phyloP scores from a whole-genome alignment of 495 filamentous ascomycete species.

The Xylaria venustula region DNA sequence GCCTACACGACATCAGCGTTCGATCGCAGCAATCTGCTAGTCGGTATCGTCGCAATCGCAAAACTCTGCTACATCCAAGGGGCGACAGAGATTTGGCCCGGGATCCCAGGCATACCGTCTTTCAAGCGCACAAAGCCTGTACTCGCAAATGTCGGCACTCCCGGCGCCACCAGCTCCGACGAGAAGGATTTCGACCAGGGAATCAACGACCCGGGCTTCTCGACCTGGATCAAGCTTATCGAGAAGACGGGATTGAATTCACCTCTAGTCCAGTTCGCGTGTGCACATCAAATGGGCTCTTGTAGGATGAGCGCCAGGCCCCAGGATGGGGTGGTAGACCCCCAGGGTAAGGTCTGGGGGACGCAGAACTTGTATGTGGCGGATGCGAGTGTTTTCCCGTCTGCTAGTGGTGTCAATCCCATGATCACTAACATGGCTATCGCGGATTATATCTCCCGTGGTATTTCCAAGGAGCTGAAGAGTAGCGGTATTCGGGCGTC shows the following conservation, averaged over 20 bases:
- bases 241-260: conserved; percentile 47
- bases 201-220: conserved; percentile 65
- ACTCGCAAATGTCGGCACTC: conserved; percentile 6
- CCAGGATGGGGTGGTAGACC: conserved; percentile 69
- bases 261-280: conserved; percentile 45
- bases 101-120: conserved; percentile 56
- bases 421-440: conserved; percentile 94
- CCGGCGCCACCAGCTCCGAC: conserved; percentile 15
- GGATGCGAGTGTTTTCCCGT: conserved; percentile 88
- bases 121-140: conserved; percentile 57
- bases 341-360: conserved; percentile 74
- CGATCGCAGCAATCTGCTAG: conserved; percentile 66
- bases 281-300: conserved; percentile 90
- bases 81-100: conserved; percentile 71
- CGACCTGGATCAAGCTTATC: conserved; percentile 64
- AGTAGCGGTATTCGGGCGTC: conserved; percentile 1
- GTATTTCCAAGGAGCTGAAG: conserved; percentile 44
- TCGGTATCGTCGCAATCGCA: conserved; percentile 67
- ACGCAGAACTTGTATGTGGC: conserved; percentile 70
- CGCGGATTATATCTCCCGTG: conserved; percentile 59
- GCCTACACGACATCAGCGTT: conserved; percentile 67
- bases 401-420: conserved; percentile 87
- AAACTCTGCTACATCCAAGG: conserved; percentile 76
- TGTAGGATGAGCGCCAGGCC: conserved; percentile 72
- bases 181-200: conserved; percentile 42